phyloP scores from a whole-genome alignment of 495 filamentous ascomycete species.

The Hypoxylon subgilvum region DNA sequence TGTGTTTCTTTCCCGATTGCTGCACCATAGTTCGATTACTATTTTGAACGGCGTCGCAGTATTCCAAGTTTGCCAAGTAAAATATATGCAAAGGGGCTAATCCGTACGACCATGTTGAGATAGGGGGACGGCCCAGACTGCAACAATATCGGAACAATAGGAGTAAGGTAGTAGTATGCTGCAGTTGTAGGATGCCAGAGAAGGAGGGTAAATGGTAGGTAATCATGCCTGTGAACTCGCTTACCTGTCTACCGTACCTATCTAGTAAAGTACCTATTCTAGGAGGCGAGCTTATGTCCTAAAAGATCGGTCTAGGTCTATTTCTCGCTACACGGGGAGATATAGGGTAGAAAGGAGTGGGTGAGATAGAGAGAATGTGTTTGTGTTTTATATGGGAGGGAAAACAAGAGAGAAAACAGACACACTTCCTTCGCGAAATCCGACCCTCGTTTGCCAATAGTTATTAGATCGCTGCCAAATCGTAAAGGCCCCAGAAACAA shows the following conservation, averaged over 20 bases:
- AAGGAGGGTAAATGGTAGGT: neutral
- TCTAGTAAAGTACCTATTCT: too few relatives aligned
- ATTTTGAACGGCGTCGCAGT: slow-evolving; percentile 10
- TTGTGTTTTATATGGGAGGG: too few relatives aligned
- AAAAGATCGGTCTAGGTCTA: too few relatives aligned
- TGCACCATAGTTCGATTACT: slow-evolving; percentile 1
- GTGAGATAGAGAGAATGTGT: too few relatives aligned
- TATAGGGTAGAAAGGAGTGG: too few relatives aligned
- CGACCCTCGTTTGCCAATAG: too few relatives aligned
- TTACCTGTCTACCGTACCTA: too few relatives aligned
- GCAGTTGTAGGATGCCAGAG: too few relatives aligned
- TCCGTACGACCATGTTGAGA: slow-evolving; percentile 24
- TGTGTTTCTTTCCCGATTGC: slow-evolving; percentile 22
- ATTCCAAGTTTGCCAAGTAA: slow-evolving; percentile 25
- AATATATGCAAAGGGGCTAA: slow-evolving; percentile 23
- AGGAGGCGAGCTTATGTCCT: too few relatives aligned
- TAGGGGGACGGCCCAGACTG: slow-evolving; percentile 14
- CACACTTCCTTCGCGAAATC: too few relatives aligned
- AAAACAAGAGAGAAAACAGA: too few relatives aligned
- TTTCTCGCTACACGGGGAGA: too few relatives aligned
- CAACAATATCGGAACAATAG: slow-evolving; percentile 22
- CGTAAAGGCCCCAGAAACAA: neutral
- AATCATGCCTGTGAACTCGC: neutral
- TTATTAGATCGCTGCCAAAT: neutral
- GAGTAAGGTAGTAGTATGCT: neutral